phyloP scores from a whole-genome alignment of 1,139 yeast genomes.

The Protomyces lactucae-debilis region DNA sequence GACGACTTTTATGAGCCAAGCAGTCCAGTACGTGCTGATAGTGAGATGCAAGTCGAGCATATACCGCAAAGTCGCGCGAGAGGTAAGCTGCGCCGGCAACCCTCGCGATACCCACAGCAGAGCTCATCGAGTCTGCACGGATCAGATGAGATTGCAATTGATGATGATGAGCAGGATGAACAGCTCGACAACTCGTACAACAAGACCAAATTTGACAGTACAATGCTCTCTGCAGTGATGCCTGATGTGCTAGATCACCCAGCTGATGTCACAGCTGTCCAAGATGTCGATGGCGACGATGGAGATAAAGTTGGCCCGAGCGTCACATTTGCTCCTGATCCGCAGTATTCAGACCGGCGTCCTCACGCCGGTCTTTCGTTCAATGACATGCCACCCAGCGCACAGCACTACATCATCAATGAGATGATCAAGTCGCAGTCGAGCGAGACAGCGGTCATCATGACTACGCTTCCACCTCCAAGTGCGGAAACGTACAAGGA shows the following conservation, averaged over 20 bases:
- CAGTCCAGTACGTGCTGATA: not conserved
- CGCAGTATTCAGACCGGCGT: not conserved
- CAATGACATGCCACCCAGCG: slow-evolving; percentile 81
- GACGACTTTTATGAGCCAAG: not conserved
- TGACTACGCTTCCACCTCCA: slow-evolving; percentile 89
- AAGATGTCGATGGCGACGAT: not conserved
- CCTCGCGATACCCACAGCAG: not conserved
- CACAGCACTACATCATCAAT: slow-evolving; percentile 82
- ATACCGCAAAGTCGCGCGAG: not conserved
- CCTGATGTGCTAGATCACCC: not conserved
- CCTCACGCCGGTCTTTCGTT: slow-evolving; percentile 44
- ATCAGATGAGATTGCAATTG: not conserved
- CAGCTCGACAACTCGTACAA: not conserved
- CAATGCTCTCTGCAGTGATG: not conserved
- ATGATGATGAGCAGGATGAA: not conserved
- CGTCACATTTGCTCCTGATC: not conserved
- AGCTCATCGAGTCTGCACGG: not conserved
- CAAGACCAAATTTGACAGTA: not conserved
- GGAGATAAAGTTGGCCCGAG: not conserved
- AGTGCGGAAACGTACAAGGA: slow-evolving; percentile 70
- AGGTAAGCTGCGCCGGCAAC: not conserved
- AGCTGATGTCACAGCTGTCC: not conserved
- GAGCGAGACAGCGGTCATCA: slow-evolving; percentile 58
- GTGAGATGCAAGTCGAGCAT: not conserved
- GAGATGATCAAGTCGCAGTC: slow-evolving; percentile 72